phyloP scores from a whole-genome alignment of 306 rosid genomes.

The Glycine tomentella region DNA sequence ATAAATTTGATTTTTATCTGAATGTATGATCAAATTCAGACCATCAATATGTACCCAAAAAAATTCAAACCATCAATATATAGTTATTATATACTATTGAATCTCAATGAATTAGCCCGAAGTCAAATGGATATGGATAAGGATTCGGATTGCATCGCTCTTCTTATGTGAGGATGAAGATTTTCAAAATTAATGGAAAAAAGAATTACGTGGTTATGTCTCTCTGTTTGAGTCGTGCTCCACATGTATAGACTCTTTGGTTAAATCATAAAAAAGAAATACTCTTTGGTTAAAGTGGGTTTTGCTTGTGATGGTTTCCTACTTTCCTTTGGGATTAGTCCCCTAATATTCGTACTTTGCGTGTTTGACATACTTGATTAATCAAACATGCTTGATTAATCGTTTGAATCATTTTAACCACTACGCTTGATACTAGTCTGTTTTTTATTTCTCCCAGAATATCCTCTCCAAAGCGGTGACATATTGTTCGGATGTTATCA shows the following conservation, averaged over 20 bases:
- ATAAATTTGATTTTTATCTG: too few species aligned
- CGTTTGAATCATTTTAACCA: neutral
- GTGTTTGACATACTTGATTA: neutral
- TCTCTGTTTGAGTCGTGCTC: neutral
- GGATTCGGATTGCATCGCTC: neutral
- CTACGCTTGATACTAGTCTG: neutral
- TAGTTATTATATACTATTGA: neutral
- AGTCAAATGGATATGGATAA: too few species aligned
- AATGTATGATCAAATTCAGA: too few species aligned
- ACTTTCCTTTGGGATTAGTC: too few species aligned
- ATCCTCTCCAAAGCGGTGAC: too few species aligned
- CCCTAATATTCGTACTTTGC: neutral
- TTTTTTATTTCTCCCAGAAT: too few species aligned
- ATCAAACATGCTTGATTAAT: neutral
- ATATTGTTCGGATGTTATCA: too few species aligned
- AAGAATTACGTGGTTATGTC: neutral
- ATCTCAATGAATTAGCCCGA: neutral
- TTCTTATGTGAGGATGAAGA: neutral
- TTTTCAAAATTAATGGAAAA: too few species aligned
- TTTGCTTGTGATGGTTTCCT: slow-evolving; percentile 4
- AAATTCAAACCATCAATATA: too few species aligned
- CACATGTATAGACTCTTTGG: neutral
- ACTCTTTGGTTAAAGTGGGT: too few species aligned
- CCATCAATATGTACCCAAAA: too few species aligned
- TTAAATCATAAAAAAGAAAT: too few species aligned